phyloP scores from a whole-genome alignment of 345 rosid species.

The Populus alba region DNA sequence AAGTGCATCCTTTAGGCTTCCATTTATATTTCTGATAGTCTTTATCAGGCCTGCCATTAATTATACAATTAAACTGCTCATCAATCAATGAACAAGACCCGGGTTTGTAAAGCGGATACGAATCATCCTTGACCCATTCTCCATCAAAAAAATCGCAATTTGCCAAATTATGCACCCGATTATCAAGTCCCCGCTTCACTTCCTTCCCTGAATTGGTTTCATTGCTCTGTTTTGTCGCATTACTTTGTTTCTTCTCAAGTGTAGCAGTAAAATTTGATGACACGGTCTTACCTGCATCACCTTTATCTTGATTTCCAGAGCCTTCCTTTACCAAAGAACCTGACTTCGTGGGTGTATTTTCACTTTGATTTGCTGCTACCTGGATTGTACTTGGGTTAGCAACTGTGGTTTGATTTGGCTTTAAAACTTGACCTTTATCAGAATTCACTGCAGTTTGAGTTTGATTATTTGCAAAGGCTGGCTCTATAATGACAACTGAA shows the following conservation, averaged over 20 bases:
- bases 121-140: slow-evolving; percentile 74
- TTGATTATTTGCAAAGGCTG: slow-evolving; percentile 4
- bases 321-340: slow-evolving; percentile 16
- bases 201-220: slow-evolving; percentile 21
- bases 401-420: slow-evolving; percentile 27
- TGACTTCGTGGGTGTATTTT: slow-evolving; percentile 16
- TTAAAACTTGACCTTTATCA: slow-evolving; percentile 20
- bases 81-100: slow-evolving; percentile 84
- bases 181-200: slow-evolving; percentile 40
- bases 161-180: slow-evolving; percentile 47
- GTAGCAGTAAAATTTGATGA: slow-evolving; percentile 43
- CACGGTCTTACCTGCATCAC: slow-evolving; percentile 17
- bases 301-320: slow-evolving; percentile 24
- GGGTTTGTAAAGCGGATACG: slow-evolving; percentile 90
- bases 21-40: slow-evolving; percentile 71
- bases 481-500: slow-evolving; percentile 5
- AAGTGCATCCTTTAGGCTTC: slow-evolving; percentile 78
- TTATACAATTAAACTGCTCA: slow-evolving; percentile 73
- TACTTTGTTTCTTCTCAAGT: slow-evolving; percentile 29
- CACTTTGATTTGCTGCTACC: slow-evolving; percentile 6
- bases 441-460: slow-evolving; percentile 13
- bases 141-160: slow-evolving; percentile 83
- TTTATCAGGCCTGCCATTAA: slow-evolving; percentile 76
- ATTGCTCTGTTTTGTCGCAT: slow-evolving; percentile 32
- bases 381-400: slow-evolving; percentile 11